Base-by-base conservation (phyloP, 805 yeast genomes). In the Lachancea fermentati region DNA sequence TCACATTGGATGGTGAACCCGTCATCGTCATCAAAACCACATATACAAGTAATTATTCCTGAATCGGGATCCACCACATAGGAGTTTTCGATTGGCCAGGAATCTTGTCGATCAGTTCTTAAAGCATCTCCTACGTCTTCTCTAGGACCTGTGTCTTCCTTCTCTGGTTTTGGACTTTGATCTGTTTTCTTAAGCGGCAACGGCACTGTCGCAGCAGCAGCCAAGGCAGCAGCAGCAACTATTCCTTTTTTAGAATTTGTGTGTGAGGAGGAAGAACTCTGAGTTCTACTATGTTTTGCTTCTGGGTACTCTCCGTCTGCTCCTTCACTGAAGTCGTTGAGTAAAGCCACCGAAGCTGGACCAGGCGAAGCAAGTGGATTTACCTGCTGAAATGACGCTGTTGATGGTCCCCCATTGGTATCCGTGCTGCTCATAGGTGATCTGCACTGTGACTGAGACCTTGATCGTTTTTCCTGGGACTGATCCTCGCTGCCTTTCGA, bases 1-100 rank as follows among this genome's bases (percentile, higher is more conserved):
- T 88, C 96, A 66, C 98, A 93, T 64, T 93, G 97, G 46, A 93
- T 85, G 17, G 95, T 89, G 55, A 86, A 82, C 0, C 97, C 97
- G 51, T 91, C 93, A 63, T 87, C 96, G 45, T 86, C 94, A 43
- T 79, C 85, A 50, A 71, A 79, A 1, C 79, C 87, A 69, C 97
- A 91, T 6, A 89, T 77, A 64, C 97, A 91, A 2, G 95, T 86
- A 40, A 91, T 89, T 0, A 78, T 63, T 0, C 96, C 96, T 2
- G 91, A 72, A 57, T 89, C 95, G 4, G 86, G 84, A 48, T 78
- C 86, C 1, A 82, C 88, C 12, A 75, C 73, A 57, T 79, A 83
- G 0, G 73, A 55, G 2, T 58, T 58, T 11, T 69, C 68, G 1
- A 54, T 60, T 1, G 61, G 49, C 60, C 58, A 54, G 15, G 39